Evolutionary conservation across 257 asterid genomes (phyloP).

Genomic region (Cordia subcordata): DNA sequence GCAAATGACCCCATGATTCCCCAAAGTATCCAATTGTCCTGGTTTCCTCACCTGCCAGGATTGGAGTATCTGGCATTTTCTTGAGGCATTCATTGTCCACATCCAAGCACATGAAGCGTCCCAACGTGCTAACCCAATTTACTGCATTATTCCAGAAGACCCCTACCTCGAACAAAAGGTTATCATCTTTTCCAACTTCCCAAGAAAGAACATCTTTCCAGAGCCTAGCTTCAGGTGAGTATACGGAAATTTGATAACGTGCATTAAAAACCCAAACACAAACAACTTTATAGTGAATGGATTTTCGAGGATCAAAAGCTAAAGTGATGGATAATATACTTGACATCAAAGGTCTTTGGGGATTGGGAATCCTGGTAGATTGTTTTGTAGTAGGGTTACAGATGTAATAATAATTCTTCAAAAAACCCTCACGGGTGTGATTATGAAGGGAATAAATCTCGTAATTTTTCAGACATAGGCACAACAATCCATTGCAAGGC

Average conservation of each 20-base stretch:
- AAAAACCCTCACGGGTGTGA: no score
- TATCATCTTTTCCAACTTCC: background rate
- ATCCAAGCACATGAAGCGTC: slow-evolving; percentile 4
- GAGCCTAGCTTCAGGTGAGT: slow-evolving; percentile 2
- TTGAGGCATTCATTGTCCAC: background rate
- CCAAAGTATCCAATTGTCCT: slow-evolving; percentile 9
- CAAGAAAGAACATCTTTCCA: slow-evolving; percentile 3
- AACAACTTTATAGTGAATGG: slow-evolving; percentile 5
- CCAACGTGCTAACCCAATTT: slow-evolving; percentile 5
- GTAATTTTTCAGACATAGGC: background rate
- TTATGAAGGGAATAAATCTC: background rate
- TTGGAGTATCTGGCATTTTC: background rate
- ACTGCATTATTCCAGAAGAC: slow-evolving; percentile 5
- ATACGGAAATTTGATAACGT: background rate
- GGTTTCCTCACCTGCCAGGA: background rate
- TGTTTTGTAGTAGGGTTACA: slow-evolving; percentile 11
- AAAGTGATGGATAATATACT: slow-evolving; percentile 5
- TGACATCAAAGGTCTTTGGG: background rate
- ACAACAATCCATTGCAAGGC: slow-evolving; percentile 8
- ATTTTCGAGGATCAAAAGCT: slow-evolving; percentile 4
- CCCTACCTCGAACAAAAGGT: slow-evolving; percentile 2
- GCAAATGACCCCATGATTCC: background rate
- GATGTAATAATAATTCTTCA: background rate
- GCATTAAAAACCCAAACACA: background rate
- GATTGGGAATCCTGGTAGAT: slow-evolving; percentile 3